Evolutionary conservation across 2,329 filamentous ascomycete genomes (phyloP).

Genomic region (Trichoderma citrinoviride): DNA sequence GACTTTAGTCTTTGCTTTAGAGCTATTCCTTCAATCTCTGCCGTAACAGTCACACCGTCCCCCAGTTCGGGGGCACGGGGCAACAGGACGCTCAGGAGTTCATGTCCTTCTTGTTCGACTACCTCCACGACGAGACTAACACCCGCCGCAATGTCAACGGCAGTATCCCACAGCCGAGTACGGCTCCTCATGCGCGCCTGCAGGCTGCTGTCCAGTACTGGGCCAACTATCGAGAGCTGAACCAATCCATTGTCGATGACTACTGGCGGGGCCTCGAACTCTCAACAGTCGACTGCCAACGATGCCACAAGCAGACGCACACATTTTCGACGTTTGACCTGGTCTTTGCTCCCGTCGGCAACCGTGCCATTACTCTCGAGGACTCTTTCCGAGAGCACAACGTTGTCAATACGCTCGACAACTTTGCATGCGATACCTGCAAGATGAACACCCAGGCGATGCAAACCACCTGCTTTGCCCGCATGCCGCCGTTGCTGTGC

Average conservation of each 20-base stretch:
- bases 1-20: conserved; percentile 32
- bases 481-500: conserved; percentile 75
- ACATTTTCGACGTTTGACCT: conserved; percentile 53
- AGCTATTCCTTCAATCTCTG: conserved; percentile 52
- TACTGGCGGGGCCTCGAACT: conserved; percentile 78
- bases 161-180: conserved; percentile 34
- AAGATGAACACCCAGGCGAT: conserved; percentile 64
- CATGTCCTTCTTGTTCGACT: conserved; percentile 75
- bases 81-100: conserved; percentile 96
- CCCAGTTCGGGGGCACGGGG: conserved; percentile 64
- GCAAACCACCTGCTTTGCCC: conserved; percentile 71
- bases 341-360: conserved; percentile 44
- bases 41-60: conserved; percentile 29
- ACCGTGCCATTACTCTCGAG: conserved; percentile 42
- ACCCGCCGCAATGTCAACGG: conserved; percentile 44
- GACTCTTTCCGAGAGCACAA: conserved; percentile 70
- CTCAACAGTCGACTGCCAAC: conserved; percentile 66
- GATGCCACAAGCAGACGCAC: conserved; percentile 50
- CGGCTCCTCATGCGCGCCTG: conserved; percentile 36
- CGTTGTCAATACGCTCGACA: conserved; percentile 63
- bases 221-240: conserved; percentile 65
- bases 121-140: conserved; percentile 85
- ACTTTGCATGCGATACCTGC: conserved; percentile 74
- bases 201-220: conserved; percentile 72
- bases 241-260: conserved; percentile 72